These are phyloP conservation scores for Inga leiocalycina DNA, from an alignment of 306 rosid genomes.

Conservation along the genomic window DNA sequence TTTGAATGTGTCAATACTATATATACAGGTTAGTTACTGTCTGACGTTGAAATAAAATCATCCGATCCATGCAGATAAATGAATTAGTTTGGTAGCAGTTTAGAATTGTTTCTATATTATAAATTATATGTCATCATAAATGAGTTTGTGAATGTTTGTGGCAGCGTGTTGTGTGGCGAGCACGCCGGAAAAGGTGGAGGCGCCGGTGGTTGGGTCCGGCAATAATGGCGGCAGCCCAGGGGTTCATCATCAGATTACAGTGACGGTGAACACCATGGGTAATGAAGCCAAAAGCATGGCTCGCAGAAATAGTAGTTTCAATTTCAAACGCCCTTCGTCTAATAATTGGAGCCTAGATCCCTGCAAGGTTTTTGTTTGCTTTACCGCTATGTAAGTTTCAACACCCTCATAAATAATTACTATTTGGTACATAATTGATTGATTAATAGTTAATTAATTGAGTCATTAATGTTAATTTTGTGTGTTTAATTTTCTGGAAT, in stretches of 20 bases:
- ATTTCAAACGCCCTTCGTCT: constrained; percentile 55
- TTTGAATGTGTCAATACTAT: constrained; percentile 8
- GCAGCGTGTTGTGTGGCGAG: constrained; percentile 42
- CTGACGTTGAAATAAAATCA: constrained; percentile 10
- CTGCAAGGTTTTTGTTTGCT: constrained; percentile 70
- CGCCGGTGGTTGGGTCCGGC: constrained; percentile 41
- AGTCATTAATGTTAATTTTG: background rate
- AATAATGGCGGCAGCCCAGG: constrained; percentile 50
- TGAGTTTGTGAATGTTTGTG: background rate
- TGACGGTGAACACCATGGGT: constrained; percentile 6
- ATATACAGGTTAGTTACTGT: background rate
- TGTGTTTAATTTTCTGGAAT: background rate
- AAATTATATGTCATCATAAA: no score
- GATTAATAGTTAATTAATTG: background rate
- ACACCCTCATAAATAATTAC: background rate
- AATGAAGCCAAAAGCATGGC: constrained; percentile 46
- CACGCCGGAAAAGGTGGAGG: constrained; percentile 49
- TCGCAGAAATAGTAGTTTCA: constrained; percentile 53
- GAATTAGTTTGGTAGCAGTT: background rate
- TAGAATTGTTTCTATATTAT: background rate
- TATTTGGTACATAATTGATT: no score
- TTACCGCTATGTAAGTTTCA: constrained; percentile 78
- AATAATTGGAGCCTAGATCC: constrained; percentile 74
- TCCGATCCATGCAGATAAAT: background rate
- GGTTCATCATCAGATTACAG: constrained; percentile 69